Evolutionary conservation across 2,329 filamentous ascomycete genomes (phyloP).

Genomic region (Colletotrichum abscissum): DNA sequence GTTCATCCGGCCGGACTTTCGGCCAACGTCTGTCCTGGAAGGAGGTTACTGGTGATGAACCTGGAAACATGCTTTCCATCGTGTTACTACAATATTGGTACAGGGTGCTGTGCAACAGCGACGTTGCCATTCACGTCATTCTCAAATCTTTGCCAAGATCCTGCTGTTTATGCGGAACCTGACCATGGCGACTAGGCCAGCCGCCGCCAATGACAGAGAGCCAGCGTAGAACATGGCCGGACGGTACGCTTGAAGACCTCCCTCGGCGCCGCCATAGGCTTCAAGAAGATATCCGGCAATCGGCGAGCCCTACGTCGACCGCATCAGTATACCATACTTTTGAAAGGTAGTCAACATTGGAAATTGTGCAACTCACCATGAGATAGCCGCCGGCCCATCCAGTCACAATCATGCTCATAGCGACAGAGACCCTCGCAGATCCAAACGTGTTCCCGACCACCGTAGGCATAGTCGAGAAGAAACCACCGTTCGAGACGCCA

Average conservation of each 20-base stretch:
- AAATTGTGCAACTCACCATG: slow-evolving; percentile 53
- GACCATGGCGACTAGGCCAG: slow-evolving; percentile 53
- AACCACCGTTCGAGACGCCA: slow-evolving; percentile 70
- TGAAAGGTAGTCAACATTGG: too few relatives aligned
- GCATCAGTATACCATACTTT: background rate
- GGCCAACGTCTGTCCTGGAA: too few relatives aligned
- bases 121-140: too few relatives aligned
- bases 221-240: slow-evolving; percentile 73
- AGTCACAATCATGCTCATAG: slow-evolving; percentile 71
- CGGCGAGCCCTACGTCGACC: slow-evolving; percentile 56
- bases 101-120: too few relatives aligned
- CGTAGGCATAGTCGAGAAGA: slow-evolving; percentile 73
- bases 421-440: slow-evolving; percentile 62
- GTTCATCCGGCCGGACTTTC: background rate
- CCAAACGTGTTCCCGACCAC: slow-evolving; percentile 71
- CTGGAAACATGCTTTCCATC: background rate
- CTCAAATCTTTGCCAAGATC: slow-evolving; percentile 48
- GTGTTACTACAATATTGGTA: background rate
- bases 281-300: slow-evolving; percentile 71
- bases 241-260: slow-evolving; percentile 63
- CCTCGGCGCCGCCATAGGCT: slow-evolving; percentile 62
- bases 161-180: slow-evolving; percentile 55
- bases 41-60: background rate
- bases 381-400: slow-evolving; percentile 72
- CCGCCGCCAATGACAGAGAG: slow-evolving; percentile 58